Evolutionary conservation across 495 filamentous ascomycete genomes (phyloP).

Genomic region (Parachaetomium inaequale): DNA sequence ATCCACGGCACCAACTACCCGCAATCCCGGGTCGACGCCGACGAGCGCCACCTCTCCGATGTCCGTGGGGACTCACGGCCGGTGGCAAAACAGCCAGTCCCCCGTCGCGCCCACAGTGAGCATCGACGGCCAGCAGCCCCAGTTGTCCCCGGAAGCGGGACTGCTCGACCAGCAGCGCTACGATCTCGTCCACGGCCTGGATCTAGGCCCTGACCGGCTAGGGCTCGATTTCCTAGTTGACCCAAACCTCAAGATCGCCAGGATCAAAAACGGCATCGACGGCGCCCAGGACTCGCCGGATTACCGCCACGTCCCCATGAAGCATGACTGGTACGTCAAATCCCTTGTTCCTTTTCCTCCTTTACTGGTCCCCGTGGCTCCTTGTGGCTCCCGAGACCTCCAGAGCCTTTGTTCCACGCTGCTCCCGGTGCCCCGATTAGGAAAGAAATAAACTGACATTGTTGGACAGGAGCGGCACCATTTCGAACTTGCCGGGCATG

Average conservation of each 20-base stretch:
- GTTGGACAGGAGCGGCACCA: slow-evolving; percentile 44
- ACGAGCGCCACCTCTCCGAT: slow-evolving; percentile 38
- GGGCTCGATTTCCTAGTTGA: slow-evolving; percentile 68
- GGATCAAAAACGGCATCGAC: slow-evolving; percentile 37
- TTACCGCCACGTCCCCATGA: slow-evolving; percentile 40
- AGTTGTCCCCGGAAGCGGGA: slow-evolving; percentile 22
- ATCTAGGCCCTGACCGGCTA: slow-evolving; percentile 58
- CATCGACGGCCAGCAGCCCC: slow-evolving; percentile 20
- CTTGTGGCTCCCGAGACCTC: too few species aligned
- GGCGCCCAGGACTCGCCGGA: slow-evolving; percentile 37
- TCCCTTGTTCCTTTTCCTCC: too few species aligned
- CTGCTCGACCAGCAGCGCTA: slow-evolving; percentile 52
- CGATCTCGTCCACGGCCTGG: slow-evolving; percentile 52
- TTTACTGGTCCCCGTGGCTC: too few species aligned
- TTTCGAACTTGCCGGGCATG: slow-evolving; percentile 3
- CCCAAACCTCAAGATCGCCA: slow-evolving; percentile 34
- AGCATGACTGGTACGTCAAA: slow-evolving; percentile 46
- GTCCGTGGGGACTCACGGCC: slow-evolving; percentile 23
- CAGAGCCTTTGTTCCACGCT: too few species aligned
- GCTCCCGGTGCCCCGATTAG: too few species aligned
- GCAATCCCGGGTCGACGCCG: slow-evolving; percentile 34
- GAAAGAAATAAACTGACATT: too few species aligned
- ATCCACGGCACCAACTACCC: slow-evolving; percentile 22
- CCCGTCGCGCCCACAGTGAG: slow-evolving; percentile 18
- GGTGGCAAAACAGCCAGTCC: slow-evolving; percentile 29